A percentile compares a stretch with the other conserved stretches of the same genome.
Conservation (phyloP, 345 rosid species). For the Populus nigra region DNA sequence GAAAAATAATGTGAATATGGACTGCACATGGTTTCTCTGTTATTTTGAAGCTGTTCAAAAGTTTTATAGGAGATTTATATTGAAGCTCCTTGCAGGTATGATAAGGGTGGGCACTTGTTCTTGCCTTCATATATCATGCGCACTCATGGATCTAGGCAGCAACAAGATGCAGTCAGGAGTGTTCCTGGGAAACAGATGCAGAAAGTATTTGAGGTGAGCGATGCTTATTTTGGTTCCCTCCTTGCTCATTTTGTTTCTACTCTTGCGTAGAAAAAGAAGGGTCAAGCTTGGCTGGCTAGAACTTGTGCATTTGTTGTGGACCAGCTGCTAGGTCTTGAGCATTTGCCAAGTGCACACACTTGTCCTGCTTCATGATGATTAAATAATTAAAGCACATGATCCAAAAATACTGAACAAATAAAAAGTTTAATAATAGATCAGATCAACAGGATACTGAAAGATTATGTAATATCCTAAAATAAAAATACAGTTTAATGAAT, state of each 20-base stretch:
- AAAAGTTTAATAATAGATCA: background rate
- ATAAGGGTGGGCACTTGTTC: constrained; percentile 35
- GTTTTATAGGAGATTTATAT: background rate
- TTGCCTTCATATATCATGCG: constrained; percentile 37
- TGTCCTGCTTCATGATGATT: background rate
- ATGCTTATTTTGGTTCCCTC: background rate
- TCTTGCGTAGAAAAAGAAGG: background rate
- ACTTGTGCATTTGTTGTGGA: background rate
- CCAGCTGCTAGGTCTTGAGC: background rate
- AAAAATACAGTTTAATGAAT: background rate
- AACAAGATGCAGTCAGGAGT: constrained; percentile 23
- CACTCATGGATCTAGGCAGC: constrained; percentile 33
- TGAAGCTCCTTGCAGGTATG: constrained; percentile 20
- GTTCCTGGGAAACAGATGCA: constrained; percentile 23
- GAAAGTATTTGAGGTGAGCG: constrained; percentile 30
- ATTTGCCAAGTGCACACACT: background rate
- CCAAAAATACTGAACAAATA: background rate
- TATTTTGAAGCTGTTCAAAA: background rate
- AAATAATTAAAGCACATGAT: background rate
- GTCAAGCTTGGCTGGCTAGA: background rate
- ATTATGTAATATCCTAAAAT: background rate
- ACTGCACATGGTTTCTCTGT: background rate
- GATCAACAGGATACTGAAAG: background rate
- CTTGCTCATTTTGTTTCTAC: background rate
- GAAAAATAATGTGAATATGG: background rate